Percentiles rank a stretch among this genome's conserved stretches.
Evolutionary conservation across 2,329 filamentous ascomycete species (phyloP).

Genomic region (Laburnicola sp.): DNA sequence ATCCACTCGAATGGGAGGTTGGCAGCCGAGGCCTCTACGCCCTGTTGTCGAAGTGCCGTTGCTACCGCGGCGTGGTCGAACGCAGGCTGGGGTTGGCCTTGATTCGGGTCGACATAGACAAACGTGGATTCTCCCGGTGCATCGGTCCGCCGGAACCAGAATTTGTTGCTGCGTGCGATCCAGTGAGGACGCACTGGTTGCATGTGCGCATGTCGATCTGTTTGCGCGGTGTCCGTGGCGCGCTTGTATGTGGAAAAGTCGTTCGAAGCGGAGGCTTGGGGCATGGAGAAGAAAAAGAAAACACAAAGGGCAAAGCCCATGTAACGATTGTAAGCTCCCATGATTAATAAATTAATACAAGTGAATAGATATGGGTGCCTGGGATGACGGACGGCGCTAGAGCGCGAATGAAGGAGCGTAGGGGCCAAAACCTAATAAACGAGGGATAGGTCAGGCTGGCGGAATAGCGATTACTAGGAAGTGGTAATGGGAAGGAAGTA

Average conservation of each 20-base stretch:
- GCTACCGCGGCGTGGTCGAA: constrained; percentile 23
- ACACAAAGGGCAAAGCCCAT: constrained; percentile 12
- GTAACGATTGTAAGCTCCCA: constrained; percentile 11
- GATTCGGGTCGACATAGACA: constrained; percentile 16
- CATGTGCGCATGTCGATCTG: constrained; percentile 9
- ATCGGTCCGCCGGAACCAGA: constrained; percentile 17
- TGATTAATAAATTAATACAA: constrained; percentile 5
- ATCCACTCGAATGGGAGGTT: constrained; percentile 22
- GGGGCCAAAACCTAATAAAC: constrained; percentile 4
- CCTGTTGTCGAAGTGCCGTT: constrained; percentile 11
- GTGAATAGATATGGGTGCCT: constrained; percentile 4
- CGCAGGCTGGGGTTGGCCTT: constrained; percentile 12
- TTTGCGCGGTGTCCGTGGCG: neutral
- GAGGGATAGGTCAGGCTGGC: constrained; percentile 6
- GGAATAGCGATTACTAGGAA: neutral
- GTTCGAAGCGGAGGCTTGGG: constrained; percentile 10
- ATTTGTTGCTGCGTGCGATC: constrained; percentile 11
- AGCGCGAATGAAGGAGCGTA: neutral
- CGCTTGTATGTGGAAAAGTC: constrained; percentile 4
- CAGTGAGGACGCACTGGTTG: constrained; percentile 11
- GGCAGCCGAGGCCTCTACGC: constrained; percentile 15
- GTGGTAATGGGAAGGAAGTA: neutral
- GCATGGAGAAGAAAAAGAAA: constrained; percentile 7
- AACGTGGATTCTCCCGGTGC: constrained; percentile 9
- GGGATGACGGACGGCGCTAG: neutral